A percentile compares a stretch with the other conserved stretches of the same genome.
Evolutionary conservation across 106 monocot genomes (phyloP).

Genomic region (Acorus gramineus): DNA sequence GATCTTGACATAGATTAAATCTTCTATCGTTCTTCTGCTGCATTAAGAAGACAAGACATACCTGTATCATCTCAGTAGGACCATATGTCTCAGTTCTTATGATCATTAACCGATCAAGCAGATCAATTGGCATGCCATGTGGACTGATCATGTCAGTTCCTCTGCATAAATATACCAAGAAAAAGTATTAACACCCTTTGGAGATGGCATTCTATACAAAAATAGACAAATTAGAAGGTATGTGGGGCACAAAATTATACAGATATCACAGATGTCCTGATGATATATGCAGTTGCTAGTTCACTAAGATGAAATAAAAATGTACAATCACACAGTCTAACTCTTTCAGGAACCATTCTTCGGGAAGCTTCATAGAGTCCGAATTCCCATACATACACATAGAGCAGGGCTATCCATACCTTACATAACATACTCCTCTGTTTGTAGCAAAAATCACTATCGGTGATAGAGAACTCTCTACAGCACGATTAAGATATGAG

Average conservation of each 20-base stretch:
- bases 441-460: constrained; percentile 98
- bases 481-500: constrained; percentile 96
- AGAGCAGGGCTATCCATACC: constrained; percentile 32
- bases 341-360: too few relatives aligned
- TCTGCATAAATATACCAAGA: constrained; percentile 19
- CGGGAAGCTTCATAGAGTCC: too few relatives aligned
- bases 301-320: too few relatives aligned
- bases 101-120: constrained; percentile 92
- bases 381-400: too few relatives aligned
- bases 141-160: constrained; percentile 96
- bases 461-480: constrained; percentile 90
- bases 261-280: too few relatives aligned
- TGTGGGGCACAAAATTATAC: too few relatives aligned
- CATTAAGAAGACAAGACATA: constrained; percentile 14
- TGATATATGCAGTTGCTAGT: too few relatives aligned
- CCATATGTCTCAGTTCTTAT: constrained; percentile 90
- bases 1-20: too few relatives aligned
- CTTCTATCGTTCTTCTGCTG: too few relatives aligned
- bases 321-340: too few relatives aligned
- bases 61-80: constrained; percentile 98
- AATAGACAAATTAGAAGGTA: too few relatives aligned
- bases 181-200: background rate
- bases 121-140: constrained; percentile 89
- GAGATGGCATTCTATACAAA: background rate
- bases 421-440: constrained; percentile 94